Base-by-base conservation (phyloP, 306 rosid species). In the Psophocarpus tetragonolobus region DNA sequence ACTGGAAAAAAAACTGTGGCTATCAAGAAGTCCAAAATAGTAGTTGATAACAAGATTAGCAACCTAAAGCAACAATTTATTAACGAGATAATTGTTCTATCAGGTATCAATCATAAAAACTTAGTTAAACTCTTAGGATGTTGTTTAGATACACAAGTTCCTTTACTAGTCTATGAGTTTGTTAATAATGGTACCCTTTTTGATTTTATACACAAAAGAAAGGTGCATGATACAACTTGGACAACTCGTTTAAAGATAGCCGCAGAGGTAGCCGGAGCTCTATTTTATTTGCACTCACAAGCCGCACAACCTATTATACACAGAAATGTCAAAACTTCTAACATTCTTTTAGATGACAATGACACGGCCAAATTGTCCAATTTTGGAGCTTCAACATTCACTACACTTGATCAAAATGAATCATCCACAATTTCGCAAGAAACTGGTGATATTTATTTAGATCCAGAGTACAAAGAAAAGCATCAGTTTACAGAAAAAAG, bases 21-120 rank as follows among this genome's bases (percentile, higher is more conserved):
- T 14, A 42, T 78, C 10, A 78, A 78, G 2, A 70, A 58, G 77
- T 78, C 76, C 0, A 45, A 13, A 32, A 13, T 8, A 1, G 6
- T 3, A 1, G 72, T 58, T 18, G 50, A 3, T 0, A n/a, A n/a
- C n/a, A n/a, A n/a, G n/a, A n/a, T n/a, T n/a, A n/a, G n/a, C n/a
- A 23, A 2, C 5, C 77, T 42, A 20, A 45, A 44, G 4, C 47
- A 78, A 7, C 53, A 58, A 20, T 78, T 76, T 6, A 32, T 86
- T 0, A 84, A 88, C 13, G 87, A 86, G 64, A 79, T 86, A 1
- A 20, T 71, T 5, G 77, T 86, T 18, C 74, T 86, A 0, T 82
- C 87, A 7, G 87, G 82, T 82, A 80, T 88, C 54, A 84, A 82
- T 26, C 90, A 84, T 2, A 79, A 84, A 3, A 86, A 86, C 63